These are phyloP conservation scores for Xylaria arbuscula DNA, from an alignment of 2,329 filamentous ascomycete genomes.

Conservation along the genomic window DNA sequence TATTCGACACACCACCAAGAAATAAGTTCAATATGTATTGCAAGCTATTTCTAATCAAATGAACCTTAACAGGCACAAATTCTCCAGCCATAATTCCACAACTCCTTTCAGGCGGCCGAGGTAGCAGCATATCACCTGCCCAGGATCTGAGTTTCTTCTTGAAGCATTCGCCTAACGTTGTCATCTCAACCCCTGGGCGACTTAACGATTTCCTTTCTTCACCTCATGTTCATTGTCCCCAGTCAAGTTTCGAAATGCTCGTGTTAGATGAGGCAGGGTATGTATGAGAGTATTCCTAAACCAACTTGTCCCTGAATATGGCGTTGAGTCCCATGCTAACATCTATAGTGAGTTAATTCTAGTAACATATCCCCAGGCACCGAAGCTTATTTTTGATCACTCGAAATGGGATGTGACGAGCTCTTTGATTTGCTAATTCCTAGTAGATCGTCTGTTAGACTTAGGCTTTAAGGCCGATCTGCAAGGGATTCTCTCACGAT, in stretches of 20 bases:
- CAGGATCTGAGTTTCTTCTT: conserved; percentile 90
- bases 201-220: conserved; percentile 88
- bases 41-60: neutral
- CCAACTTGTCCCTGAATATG: neutral
- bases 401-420: neutral
- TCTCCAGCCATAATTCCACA: conserved; percentile 79
- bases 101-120: conserved; percentile 80
- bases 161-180: conserved; percentile 83
- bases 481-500: conserved; percentile 81
- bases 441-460: conserved; percentile 81
- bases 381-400: neutral
- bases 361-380: neutral
- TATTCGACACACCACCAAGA: neutral
- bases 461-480: conserved; percentile 93
- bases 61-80: conserved; percentile 44
- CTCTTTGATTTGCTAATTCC: conserved; percentile 13
- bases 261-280: conserved; percentile 85
- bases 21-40: neutral
- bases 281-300: conserved; percentile 9
- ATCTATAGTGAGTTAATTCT: conserved; percentile 28
- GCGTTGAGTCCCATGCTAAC: conserved; percentile 13
- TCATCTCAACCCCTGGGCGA: conserved; percentile 91
- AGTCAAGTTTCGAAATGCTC: conserved; percentile 89
- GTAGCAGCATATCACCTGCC: conserved; percentile 75
- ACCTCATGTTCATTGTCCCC: conserved; percentile 85